Conservation (phyloP, 2,329 filamentous ascomycete species). For the Beauveria bassiana region DNA sequence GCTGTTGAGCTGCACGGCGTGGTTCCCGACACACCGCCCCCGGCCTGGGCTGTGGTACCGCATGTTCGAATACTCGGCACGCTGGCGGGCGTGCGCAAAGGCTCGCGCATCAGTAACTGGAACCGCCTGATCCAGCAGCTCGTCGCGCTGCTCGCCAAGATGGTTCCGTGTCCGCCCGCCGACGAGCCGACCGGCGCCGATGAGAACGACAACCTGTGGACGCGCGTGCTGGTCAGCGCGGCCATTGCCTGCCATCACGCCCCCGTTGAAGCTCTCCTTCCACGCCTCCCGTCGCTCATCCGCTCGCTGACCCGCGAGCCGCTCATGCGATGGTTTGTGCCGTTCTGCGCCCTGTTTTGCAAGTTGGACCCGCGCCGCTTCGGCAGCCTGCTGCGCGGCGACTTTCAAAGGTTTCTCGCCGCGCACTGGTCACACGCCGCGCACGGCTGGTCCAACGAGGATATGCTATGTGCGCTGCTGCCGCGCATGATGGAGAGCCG, state of each 20-base stretch:
- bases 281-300: constrained; percentile 58
- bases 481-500: constrained; percentile 53
- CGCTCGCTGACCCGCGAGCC: constrained; percentile 56
- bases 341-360: constrained; percentile 77
- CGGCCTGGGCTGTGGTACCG: constrained; percentile 37
- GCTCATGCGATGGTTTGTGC: constrained; percentile 67
- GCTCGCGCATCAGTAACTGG: constrained; percentile 69
- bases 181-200: constrained; percentile 25
- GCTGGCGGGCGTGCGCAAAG: constrained; percentile 72
- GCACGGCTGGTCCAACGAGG: constrained; percentile 50
- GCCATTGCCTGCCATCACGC: constrained; percentile 67
- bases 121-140: constrained; percentile 50
- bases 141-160: constrained; percentile 41
- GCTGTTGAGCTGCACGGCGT: constrained; percentile 29
- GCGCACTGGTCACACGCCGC: constrained; percentile 61
- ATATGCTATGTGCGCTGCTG: constrained; percentile 60
- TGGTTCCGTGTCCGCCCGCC: constrained; percentile 36
- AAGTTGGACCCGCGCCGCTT: constrained; percentile 69
- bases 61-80: constrained; percentile 57
- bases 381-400: constrained; percentile 65
- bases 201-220: constrained; percentile 44
- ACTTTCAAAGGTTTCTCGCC: constrained; percentile 78
- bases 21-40: constrained; percentile 5
- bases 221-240: constrained; percentile 45
- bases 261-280: constrained; percentile 70